Evolutionary conservation across 164 flowering plant genomes (phyloP).

Genomic region (Magnolia changhungtana): DNA sequence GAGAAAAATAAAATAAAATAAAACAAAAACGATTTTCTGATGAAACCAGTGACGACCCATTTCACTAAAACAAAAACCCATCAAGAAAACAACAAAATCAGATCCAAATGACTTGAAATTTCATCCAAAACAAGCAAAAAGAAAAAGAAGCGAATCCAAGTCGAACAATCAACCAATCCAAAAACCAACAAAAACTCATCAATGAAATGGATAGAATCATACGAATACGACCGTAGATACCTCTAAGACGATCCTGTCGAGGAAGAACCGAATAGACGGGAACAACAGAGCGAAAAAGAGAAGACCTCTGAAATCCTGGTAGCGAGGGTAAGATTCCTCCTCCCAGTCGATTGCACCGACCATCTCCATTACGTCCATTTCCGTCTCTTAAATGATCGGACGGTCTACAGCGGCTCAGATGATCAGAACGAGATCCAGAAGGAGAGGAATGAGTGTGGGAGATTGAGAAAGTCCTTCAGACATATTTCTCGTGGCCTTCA

Average conservation of each 20-base stretch:
- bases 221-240: conserved; percentile 24
- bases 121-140: neutral
- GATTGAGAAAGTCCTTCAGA: neutral
- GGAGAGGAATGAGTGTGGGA: neutral
- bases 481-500: neutral
- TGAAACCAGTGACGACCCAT: neutral
- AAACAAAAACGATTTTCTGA: neutral
- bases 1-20: neutral
- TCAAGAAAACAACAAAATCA: neutral
- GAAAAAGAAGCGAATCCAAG: neutral
- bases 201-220: neutral
- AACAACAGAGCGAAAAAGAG: conserved; percentile 66
- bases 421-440: conserved; percentile 1
- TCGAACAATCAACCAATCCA: neutral
- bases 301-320: conserved; percentile 53
- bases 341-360: conserved; percentile 36
- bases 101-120: neutral
- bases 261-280: conserved; percentile 63
- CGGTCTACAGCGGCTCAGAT: neutral
- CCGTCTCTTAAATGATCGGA: neutral
- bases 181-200: neutral
- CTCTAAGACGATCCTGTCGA: conserved; percentile 80
- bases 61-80: neutral
- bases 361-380: neutral
- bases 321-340: conserved; percentile 60